phyloP scores from a whole-genome alignment of 495 filamentous ascomycete genomes.

The Trichoderma gamsii region DNA sequence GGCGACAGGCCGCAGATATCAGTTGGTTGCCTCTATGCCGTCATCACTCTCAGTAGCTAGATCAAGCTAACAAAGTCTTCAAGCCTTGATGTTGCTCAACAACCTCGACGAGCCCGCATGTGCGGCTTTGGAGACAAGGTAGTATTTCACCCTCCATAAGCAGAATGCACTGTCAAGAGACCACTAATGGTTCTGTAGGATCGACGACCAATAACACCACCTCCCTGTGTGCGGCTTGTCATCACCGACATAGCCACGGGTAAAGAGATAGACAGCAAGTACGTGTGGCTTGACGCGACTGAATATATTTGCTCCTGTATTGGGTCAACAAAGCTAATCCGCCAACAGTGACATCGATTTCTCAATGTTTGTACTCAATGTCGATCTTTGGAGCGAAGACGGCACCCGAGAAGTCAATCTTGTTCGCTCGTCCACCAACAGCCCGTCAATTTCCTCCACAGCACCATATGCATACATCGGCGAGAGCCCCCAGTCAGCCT shows the following conservation, averaged over 20 bases:
- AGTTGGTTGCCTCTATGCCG: not conserved
- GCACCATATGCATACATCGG: conserved; percentile 29
- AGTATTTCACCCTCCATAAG: conserved; percentile 18
- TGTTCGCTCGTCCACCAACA: conserved; percentile 62
- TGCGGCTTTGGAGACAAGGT: conserved; percentile 99
- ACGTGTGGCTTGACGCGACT: conserved; percentile 30
- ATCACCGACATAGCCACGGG: conserved; percentile 73
- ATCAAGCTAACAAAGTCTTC: conserved; percentile 11
- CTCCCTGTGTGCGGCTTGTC: conserved; percentile 82
- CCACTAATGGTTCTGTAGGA: conserved; percentile 50
- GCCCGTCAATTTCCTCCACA: conserved; percentile 82
- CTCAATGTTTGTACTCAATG: conserved; percentile 84
- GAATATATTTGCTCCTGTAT: not conserved
- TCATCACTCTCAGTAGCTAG: not conserved
- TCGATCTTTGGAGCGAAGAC: conserved; percentile 85
- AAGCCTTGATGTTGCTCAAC: conserved; percentile 81
- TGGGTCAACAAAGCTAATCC: not conserved
- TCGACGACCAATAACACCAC: conserved; percentile 90
- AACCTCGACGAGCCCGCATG: conserved; percentile 92
- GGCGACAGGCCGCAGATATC: not conserved
- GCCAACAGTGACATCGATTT: conserved; percentile 57
- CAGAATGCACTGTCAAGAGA: conserved; percentile 6
- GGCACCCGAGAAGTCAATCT: conserved; percentile 88
- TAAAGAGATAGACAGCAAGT: conserved; percentile 88
- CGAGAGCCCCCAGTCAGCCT: not conserved